These are phyloP conservation scores for Cordyceps javanica DNA, from an alignment of 2,329 filamentous ascomycete species.

Conservation along the genomic window DNA sequence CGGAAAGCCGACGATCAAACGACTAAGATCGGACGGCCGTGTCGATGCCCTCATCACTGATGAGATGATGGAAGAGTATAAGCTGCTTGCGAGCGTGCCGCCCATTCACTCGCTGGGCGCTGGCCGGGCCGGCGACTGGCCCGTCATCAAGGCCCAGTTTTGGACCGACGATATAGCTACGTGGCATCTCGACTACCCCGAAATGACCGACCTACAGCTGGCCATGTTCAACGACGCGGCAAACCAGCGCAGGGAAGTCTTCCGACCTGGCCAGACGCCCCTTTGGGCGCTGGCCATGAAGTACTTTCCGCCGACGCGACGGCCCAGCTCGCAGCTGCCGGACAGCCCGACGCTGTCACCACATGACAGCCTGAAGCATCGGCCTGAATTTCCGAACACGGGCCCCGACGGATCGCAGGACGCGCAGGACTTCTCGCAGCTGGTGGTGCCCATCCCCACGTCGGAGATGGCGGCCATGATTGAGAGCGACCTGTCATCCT, in stretches of 20 bases:
- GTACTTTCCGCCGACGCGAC: conserved; percentile 45
- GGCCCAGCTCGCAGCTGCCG: conserved; percentile 14
- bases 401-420: conserved; percentile 11
- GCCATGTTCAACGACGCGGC: conserved; percentile 50
- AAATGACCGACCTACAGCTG: conserved; percentile 56
- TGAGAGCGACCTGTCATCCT: conserved; percentile 59
- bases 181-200: conserved; percentile 57
- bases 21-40: conserved; percentile 45
- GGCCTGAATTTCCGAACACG: conserved; percentile 1
- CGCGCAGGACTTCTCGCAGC: conserved; percentile 19
- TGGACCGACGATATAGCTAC: conserved; percentile 51
- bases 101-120: conserved; percentile 43
- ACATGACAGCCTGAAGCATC: conserved; percentile 16
- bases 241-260: conserved; percentile 43
- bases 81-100: conserved; percentile 43
- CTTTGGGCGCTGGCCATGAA: conserved; percentile 54
- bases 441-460: conserved; percentile 6
- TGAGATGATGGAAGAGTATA: conserved; percentile 36
- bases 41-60: conserved; percentile 28
- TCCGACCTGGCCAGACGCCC: conserved; percentile 43
- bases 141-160: conserved; percentile 49
- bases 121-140: conserved; percentile 51
- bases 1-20: conserved; percentile 47
- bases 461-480: conserved; percentile 51
- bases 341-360: conserved; percentile 6